These are phyloP conservation scores for Vitellaria paradoxa DNA, from an alignment of 179 eudicot species.

Conservation along the genomic window DNA sequence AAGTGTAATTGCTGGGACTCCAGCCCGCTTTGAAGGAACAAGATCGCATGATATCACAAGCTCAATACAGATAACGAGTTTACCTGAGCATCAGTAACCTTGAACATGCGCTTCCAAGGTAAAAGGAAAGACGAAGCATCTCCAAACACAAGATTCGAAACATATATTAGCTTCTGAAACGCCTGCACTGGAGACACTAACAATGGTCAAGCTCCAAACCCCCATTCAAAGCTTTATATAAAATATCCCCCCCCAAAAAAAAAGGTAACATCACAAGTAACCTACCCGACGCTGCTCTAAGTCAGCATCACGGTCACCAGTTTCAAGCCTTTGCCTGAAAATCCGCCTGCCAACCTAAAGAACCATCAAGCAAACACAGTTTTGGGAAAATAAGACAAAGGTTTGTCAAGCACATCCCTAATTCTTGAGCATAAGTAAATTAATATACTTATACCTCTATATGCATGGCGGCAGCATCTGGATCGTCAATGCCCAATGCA, in stretches of 20 bases:
- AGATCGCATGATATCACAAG: background rate
- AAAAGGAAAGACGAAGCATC: conserved; percentile 89
- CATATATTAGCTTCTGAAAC: conserved; percentile 96
- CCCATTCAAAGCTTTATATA: background rate
- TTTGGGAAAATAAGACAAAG: background rate
- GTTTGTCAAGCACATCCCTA: background rate
- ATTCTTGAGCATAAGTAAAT: no score
- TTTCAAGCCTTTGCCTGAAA: conserved; percentile 95
- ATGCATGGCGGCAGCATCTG: conserved; percentile 98
- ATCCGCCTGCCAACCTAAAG: conserved; percentile 79
- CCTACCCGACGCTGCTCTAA: conserved; percentile 88
- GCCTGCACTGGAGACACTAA: conserved; percentile 79
- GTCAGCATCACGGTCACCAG: conserved; percentile 88
- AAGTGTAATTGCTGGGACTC: background rate
- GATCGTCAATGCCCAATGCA: conserved; percentile 91
- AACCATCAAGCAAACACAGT: conserved; percentile 9
- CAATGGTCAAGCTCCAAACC: conserved; percentile 52
- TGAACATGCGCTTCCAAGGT: conserved; percentile 98
- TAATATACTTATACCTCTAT: conserved; percentile 54
- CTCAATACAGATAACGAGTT: background rate
- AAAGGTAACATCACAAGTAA: conserved; percentile 17
- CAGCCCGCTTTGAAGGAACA: background rate
- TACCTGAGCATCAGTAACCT: conserved; percentile 92
- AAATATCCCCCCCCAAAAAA: conserved; percentile 5
- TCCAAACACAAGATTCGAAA: conserved; percentile 92